Conservation (phyloP, 306 rosid genomes). For the Hippophae rhamnoides region DNA sequence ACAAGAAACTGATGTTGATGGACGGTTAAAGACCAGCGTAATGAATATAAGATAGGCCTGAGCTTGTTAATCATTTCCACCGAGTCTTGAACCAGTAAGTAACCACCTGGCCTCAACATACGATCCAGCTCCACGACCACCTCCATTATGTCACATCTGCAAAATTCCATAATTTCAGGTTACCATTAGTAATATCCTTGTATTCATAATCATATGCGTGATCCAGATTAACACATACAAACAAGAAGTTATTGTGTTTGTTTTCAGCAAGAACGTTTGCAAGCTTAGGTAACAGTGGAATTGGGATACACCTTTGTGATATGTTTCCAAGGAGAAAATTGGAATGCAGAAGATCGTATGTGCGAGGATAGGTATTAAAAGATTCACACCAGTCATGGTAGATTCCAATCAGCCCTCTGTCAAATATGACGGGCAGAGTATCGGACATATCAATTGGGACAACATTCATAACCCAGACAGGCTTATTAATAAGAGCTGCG, state of each 20-base stretch:
- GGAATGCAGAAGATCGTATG: constrained; percentile 77
- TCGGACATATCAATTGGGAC: constrained; percentile 62
- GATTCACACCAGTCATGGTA: constrained; percentile 98
- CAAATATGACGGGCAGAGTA: constrained; percentile 57
- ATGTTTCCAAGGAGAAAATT: constrained; percentile 53
- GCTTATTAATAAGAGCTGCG: constrained; percentile 59
- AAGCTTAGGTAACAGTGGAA: neutral
- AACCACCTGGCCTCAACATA: constrained; percentile 76
- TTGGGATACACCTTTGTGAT: constrained; percentile 39
- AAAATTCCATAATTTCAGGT: constrained; percentile 14
- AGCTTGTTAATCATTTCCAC: constrained; percentile 54
- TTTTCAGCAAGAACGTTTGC: neutral
- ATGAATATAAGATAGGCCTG: constrained; percentile 52
- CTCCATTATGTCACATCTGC: constrained; percentile 58
- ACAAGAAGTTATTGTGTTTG: too few relatives aligned
- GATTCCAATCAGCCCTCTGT: constrained; percentile 79
- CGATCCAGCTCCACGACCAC: constrained; percentile 77
- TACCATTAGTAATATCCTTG: neutral
- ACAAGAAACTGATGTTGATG: constrained; percentile 53
- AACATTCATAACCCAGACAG: constrained; percentile 92
- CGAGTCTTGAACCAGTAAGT: constrained; percentile 58
- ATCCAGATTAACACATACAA: neutral
- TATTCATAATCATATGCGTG: too few relatives aligned
- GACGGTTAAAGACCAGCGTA: constrained; percentile 59
- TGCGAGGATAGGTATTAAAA: constrained; percentile 77